These are phyloP conservation scores for Raphanus sativus DNA, from an alignment of 345 rosid species.

Conservation along the genomic window DNA sequence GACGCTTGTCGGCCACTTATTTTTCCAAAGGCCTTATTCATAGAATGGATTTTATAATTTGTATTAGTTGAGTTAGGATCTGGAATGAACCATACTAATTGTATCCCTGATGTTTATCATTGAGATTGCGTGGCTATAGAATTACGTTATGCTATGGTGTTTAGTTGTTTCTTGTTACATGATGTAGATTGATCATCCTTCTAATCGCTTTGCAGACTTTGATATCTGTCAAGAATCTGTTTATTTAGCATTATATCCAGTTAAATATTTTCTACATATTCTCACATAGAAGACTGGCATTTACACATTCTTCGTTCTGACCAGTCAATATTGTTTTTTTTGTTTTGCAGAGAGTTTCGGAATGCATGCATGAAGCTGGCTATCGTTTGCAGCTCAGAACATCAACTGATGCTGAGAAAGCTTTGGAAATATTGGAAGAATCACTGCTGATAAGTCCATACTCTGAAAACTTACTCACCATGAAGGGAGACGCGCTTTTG, in stretches of 20 bases:
- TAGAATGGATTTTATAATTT: neutral
- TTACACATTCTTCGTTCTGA: neutral
- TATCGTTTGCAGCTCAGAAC: constrained; percentile 52
- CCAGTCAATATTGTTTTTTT: constrained; percentile 3
- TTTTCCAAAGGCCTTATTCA: neutral
- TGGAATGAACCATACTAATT: constrained; percentile 15
- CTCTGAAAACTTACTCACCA: constrained; percentile 76
- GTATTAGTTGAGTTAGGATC: constrained; percentile 3
- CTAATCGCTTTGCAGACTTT: neutral
- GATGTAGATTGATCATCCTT: constrained; percentile 15
- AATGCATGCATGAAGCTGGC: constrained; percentile 56
- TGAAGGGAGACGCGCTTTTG: constrained; percentile 82
- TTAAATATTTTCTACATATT: constrained; percentile 1
- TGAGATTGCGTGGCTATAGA: neutral
- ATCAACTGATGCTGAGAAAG: constrained; percentile 52
- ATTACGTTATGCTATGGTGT: constrained; percentile 7
- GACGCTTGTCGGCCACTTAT: neutral
- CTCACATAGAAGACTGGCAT: constrained; percentile 3
- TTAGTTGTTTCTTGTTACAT: constrained; percentile 18
- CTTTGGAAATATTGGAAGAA: constrained; percentile 68
- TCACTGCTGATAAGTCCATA: constrained; percentile 59
- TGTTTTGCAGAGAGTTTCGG: constrained; percentile 71
- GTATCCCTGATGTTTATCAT: constrained; percentile 1
- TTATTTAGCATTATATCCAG: neutral
- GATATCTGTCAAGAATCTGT: constrained; percentile 8